Evolutionary conservation across 768 basidiomycete species (phyloP).

Genomic region (Boletellus emodensis): DNA sequence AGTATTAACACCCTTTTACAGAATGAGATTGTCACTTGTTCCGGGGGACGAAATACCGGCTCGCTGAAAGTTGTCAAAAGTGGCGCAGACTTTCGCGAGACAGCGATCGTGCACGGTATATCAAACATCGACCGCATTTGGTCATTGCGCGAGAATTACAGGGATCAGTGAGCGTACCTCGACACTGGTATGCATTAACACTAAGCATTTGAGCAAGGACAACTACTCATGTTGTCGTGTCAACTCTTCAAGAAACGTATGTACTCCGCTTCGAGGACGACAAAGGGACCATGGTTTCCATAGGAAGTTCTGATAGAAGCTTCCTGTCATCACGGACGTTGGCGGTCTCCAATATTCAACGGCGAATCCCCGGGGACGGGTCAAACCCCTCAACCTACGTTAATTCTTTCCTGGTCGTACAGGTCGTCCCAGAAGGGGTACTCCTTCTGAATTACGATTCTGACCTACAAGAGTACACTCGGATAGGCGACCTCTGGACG

Average conservation of each 20-base stretch:
- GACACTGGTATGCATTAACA: neutral
- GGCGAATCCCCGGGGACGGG: conserved; percentile 17
- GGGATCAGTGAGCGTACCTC: conserved; percentile 43
- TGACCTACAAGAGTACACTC: conserved; percentile 38
- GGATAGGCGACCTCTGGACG: conserved; percentile 40
- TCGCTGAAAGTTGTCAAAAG: conserved; percentile 73
- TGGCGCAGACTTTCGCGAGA: conserved; percentile 74
- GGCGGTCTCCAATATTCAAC: conserved; percentile 55
- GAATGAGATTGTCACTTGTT: conserved; percentile 83
- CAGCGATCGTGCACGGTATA: conserved; percentile 56
- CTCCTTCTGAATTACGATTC: conserved; percentile 55
- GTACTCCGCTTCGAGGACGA: conserved; percentile 47
- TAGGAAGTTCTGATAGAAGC: conserved; percentile 42
- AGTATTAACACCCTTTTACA: conserved; percentile 24
- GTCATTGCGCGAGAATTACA: conserved; percentile 47
- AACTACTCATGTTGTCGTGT: conserved; percentile 56
- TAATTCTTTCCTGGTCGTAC: conserved; percentile 58
- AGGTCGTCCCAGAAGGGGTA: conserved; percentile 62
- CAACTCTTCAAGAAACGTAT: conserved; percentile 53
- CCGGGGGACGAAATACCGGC: conserved; percentile 74
- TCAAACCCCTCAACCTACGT: conserved; percentile 29
- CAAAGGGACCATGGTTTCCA: conserved; percentile 13
- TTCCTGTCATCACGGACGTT: conserved; percentile 58
- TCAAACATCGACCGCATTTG: conserved; percentile 57
- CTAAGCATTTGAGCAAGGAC: conserved; percentile 32